phyloP scores from a whole-genome alignment of 495 filamentous ascomycete species.

The Glonium stellatum region DNA sequence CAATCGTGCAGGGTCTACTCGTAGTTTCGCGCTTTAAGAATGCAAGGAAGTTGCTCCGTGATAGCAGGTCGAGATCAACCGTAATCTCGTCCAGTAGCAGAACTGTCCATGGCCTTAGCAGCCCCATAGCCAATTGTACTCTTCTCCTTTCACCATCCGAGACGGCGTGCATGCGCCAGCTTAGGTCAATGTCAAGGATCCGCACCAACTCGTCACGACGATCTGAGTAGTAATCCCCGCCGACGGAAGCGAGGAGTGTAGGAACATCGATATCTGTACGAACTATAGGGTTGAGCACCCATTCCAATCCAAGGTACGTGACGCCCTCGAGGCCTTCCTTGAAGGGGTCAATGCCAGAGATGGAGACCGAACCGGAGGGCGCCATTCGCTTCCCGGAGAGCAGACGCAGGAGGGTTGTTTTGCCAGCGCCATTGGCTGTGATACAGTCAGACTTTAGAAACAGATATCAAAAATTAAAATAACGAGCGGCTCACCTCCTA shows the following conservation, averaged over 20 bases:
- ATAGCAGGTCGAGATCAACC: slow-evolving; percentile 87
- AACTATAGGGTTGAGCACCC: slow-evolving; percentile 97
- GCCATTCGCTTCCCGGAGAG: slow-evolving; percentile 91
- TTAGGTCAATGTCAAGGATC: slow-evolving; percentile 85
- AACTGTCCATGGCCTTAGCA: slow-evolving; percentile 87
- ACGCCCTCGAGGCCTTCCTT: slow-evolving; percentile 80
- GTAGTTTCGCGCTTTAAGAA: slow-evolving; percentile 87
- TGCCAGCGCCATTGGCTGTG: slow-evolving; percentile 88
- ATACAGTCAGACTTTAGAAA: not conserved
- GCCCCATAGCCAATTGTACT: slow-evolving; percentile 93
- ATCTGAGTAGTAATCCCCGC: slow-evolving; percentile 72
- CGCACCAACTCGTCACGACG: slow-evolving; percentile 77
- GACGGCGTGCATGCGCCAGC: slow-evolving; percentile 93
- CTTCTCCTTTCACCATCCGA: slow-evolving; percentile 83
- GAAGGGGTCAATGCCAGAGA: slow-evolving; percentile 86
- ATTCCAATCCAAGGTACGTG: slow-evolving; percentile 93
- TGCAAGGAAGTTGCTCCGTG: slow-evolving; percentile 71
- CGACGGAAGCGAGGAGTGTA: slow-evolving; percentile 76
- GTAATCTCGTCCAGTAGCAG: slow-evolving; percentile 95
- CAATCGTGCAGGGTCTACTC: slow-evolving; percentile 73
- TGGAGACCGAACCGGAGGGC: slow-evolving; percentile 59
- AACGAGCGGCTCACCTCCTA: slow-evolving; percentile 57
- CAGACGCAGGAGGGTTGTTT: slow-evolving; percentile 87
- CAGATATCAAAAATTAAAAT: not conserved
- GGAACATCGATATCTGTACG: slow-evolving; percentile 88